Percentiles rank a stretch among this genome's conserved stretches.
These are phyloP conservation scores for Fusarium mundagurra DNA, from an alignment of 2,329 filamentous ascomycete species.

Conservation along the genomic window DNA sequence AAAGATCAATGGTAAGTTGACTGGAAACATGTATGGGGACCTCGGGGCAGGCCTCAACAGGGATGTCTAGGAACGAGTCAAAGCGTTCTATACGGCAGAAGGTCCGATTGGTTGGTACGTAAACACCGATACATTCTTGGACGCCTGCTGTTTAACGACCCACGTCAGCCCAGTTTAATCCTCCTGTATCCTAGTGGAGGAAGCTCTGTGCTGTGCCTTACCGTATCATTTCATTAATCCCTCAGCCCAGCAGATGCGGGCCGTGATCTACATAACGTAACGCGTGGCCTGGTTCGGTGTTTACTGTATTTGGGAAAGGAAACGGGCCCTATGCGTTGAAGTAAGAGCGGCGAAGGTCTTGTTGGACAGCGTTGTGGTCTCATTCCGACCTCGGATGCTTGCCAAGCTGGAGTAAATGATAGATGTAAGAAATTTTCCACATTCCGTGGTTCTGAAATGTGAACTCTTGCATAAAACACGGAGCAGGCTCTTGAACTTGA, in stretches of 20 bases:
- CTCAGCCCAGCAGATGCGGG: not conserved
- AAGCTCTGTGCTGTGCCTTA: not conserved
- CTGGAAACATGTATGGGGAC: not conserved
- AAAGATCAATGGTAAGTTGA: not conserved
- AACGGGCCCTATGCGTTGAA: not conserved
- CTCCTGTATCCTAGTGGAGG: not conserved
- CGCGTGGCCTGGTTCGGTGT: not conserved
- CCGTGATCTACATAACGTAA: not conserved
- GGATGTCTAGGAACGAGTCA: not conserved
- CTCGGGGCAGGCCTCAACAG: not conserved
- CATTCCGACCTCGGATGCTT: not conserved
- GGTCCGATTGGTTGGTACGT: not conserved
- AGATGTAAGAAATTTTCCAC: not conserved
- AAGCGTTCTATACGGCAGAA: not conserved
- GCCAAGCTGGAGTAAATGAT: not conserved
- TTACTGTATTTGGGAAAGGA: not conserved
- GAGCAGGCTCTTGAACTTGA: not conserved
- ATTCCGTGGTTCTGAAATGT: rapidly evolving
- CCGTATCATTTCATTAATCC: not conserved
- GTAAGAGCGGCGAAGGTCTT: not conserved
- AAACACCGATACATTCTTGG: not conserved
- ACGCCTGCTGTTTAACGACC: not conserved
- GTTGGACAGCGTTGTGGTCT: not conserved
- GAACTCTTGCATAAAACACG: not conserved
- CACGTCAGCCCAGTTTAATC: not conserved